These are phyloP conservation scores for Phaseolus coccineus DNA, from an alignment of 331 rosid genomes.

Conservation along the genomic window DNA sequence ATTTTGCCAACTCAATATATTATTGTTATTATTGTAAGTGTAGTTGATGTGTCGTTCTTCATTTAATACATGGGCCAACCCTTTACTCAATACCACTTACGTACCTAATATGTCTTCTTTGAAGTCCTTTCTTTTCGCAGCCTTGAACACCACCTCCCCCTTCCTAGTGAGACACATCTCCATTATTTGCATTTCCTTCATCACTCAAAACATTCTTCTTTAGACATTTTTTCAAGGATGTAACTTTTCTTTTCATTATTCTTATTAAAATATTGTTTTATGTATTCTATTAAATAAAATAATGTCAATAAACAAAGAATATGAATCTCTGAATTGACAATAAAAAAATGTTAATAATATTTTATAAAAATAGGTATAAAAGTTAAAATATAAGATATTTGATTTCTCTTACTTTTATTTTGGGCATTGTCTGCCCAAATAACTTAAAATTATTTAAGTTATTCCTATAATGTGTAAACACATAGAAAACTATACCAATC, in stretches of 20 bases:
- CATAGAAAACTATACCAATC: no score
- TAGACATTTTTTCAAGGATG: neutral
- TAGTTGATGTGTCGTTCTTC: slow-evolving; percentile 41
- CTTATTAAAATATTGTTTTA: neutral
- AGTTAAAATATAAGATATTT: neutral
- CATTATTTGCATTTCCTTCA: slow-evolving; percentile 29
- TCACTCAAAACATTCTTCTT: slow-evolving; percentile 20
- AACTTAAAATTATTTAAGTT: no score
- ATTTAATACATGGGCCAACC: slow-evolving; percentile 46
- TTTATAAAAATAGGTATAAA: no score
- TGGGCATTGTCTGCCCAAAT: no score
- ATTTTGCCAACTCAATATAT: slow-evolving; percentile 56
- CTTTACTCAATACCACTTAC: slow-evolving; percentile 46
- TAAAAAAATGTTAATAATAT: neutral
- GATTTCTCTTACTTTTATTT: neutral
- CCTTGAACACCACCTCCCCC: neutral
- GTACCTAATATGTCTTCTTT: slow-evolving; percentile 40
- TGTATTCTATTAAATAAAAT: no score
- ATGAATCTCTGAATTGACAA: neutral
- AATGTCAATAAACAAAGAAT: neutral
- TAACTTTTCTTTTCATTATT: neutral
- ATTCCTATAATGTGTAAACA: no score
- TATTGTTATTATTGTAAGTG: slow-evolving; percentile 22
- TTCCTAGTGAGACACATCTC: slow-evolving; percentile 44
- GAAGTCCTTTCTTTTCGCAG: neutral